Conservation (phyloP, 2,329 filamentous ascomycete species). For the Mycogone perniciosa region DNA sequence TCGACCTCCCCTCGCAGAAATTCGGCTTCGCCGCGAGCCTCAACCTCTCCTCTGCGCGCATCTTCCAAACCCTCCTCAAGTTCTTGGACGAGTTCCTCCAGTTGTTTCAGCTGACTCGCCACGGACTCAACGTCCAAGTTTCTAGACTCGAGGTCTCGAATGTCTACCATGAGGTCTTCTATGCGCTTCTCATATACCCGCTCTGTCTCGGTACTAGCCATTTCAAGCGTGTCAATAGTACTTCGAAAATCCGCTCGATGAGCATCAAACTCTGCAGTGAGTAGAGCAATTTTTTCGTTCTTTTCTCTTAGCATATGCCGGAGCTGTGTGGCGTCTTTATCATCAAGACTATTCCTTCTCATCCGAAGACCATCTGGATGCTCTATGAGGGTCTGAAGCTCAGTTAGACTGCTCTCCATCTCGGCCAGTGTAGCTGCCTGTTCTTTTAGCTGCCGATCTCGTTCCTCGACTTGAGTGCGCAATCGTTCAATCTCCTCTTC, state of each 20-base stretch:
- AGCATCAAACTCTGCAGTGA: constrained; percentile 90
- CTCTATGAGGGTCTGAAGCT: constrained; percentile 65
- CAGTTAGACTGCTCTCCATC: constrained; percentile 83
- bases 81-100: constrained; percentile 94
- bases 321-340: constrained; percentile 69
- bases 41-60: constrained; percentile 85
- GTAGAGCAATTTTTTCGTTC: constrained; percentile 90
- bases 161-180: constrained; percentile 74
- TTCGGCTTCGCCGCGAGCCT: constrained; percentile 92
- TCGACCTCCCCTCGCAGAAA: constrained; percentile 94
- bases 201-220: constrained; percentile 92
- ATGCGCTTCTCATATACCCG: constrained; percentile 93
- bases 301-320: constrained; percentile 83
- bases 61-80: constrained; percentile 95
- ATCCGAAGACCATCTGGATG: constrained; percentile 38
- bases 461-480: constrained; percentile 68
- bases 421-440: constrained; percentile 77
- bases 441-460: constrained; percentile 81
- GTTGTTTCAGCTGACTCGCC: constrained; percentile 83
- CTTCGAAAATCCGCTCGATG: constrained; percentile 94
- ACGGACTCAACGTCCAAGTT: constrained; percentile 89
- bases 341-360: constrained; percentile 48
- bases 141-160: constrained; percentile 74
- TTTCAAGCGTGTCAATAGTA: constrained; percentile 92
- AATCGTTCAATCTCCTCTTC: constrained; percentile 71